These are phyloP conservation scores for Coniochaeta pulveracea DNA, from an alignment of 2,329 filamentous ascomycete genomes.

Conservation along the genomic window DNA sequence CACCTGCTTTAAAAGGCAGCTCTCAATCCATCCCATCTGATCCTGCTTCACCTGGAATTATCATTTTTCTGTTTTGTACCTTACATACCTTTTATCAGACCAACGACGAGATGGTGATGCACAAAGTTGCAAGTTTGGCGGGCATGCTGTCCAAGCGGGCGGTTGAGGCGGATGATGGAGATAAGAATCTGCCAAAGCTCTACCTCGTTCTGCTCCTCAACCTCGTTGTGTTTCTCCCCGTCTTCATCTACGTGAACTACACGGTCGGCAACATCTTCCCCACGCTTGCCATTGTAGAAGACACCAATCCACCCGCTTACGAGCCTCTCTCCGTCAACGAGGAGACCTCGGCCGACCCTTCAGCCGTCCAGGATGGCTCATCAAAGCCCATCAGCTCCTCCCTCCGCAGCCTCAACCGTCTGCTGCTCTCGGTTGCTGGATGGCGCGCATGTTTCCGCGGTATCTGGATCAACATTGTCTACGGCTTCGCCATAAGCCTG, in stretches of 20 bases:
- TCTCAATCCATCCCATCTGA: neutral
- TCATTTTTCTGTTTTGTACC: no score
- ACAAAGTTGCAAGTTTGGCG: neutral
- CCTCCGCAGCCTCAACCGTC: constrained; percentile 36
- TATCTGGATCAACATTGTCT: constrained; percentile 35
- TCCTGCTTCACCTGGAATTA: no score
- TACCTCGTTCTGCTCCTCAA: neutral
- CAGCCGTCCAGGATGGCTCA: constrained; percentile 21
- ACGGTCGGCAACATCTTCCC: constrained; percentile 38
- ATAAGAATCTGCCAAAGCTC: no score
- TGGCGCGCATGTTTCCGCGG: constrained; percentile 60
- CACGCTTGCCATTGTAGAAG: constrained; percentile 45
- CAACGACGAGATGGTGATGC: constrained; percentile 3
- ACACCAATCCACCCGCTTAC: constrained; percentile 44
- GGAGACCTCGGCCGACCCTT: constrained; percentile 21
- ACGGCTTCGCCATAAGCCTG: constrained; percentile 18
- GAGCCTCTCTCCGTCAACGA: constrained; percentile 34
- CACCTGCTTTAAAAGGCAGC: no score
- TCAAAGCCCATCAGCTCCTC: constrained; percentile 35
- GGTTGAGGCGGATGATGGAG: constrained; percentile 15
- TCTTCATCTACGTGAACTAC: constrained; percentile 36
- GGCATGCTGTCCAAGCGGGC: constrained; percentile 21
- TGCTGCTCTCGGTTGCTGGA: constrained; percentile 53
- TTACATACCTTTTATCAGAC: no score
- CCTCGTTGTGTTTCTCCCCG: constrained; percentile 25